phyloP scores from a whole-genome alignment of 768 basidiomycete genomes.

The Macrocybe gigantea region DNA sequence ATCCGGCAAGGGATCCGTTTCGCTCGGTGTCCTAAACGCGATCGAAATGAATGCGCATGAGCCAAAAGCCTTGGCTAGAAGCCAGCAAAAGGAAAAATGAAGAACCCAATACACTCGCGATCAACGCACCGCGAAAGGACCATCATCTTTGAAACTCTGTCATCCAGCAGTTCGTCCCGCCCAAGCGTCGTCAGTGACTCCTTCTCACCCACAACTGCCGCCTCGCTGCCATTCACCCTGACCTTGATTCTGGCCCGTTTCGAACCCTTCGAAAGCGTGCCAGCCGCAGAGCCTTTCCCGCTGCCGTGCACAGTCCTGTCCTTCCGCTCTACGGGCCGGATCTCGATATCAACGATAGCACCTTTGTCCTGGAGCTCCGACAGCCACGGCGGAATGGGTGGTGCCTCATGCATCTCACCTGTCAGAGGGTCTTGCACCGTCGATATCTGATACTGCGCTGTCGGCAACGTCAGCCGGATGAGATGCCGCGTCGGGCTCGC shows the following conservation, averaged over 20 bases:
- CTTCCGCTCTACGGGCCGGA: conserved; percentile 31
- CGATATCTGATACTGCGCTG: conserved; percentile 71
- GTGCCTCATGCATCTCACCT: conserved; percentile 54
- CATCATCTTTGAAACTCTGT: conserved; percentile 58
- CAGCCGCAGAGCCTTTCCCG: conserved; percentile 15
- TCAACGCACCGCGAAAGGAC: conserved; percentile 59
- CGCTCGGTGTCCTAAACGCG: conserved; percentile 42
- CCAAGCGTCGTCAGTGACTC: conserved; percentile 67
- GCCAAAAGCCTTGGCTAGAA: background rate
- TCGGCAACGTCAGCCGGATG: conserved; percentile 73
- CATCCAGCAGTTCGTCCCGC: conserved; percentile 72
- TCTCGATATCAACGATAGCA: conserved; percentile 45
- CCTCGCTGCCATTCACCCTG: conserved; percentile 40
- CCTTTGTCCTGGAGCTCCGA: conserved; percentile 50
- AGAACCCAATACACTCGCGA: background rate
- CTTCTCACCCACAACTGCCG: conserved; percentile 67
- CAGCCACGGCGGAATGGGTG: conserved; percentile 70
- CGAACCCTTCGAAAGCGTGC: conserved; percentile 13
- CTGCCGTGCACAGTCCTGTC: too few species aligned
- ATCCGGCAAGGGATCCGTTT: conserved; percentile 51
- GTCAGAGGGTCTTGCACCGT: conserved; percentile 80
- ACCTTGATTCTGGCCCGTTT: conserved; percentile 29
- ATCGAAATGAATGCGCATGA: background rate
- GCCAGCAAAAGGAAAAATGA: conserved; percentile 5
- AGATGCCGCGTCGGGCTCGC: conserved; percentile 67